Evolutionary conservation across 495 filamentous ascomycete species (phyloP), one percentile per base, ranked within the genome.

Genomic region (Trichoderma parareesei): DNA sequence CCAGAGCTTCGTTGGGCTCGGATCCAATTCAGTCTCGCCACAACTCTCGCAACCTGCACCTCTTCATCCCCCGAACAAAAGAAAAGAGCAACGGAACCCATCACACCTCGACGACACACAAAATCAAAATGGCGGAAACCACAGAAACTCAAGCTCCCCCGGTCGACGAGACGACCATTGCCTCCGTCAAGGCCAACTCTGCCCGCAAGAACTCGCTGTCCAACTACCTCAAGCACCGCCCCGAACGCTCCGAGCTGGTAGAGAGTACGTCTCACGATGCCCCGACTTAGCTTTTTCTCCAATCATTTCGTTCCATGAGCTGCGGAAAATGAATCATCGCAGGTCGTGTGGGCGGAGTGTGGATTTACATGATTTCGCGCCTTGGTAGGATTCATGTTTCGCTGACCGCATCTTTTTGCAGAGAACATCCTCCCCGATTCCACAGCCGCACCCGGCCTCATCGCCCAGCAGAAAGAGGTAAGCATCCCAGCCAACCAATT

Each of bases 131-230:
- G 80, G 75, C 78, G 46, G 72, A 75, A 57, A 64, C 73, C 16
- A 69, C 67, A 33, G 70, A 73, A n/a, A 70, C 67, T 35, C 64
- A 67, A 38, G 18, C 64, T 16, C 42, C 65, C 18, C 20, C 76
- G 55, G 76, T 85, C 69, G 83, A 88, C 73, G 76, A 82, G 68
- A 81, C 81, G 4, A 81, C 84, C 69, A 89, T 90, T 75, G 87
- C 89, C n/a, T 84, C 89, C 63, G 78, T 83, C 66, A 69, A 72
- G 27, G 64, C 60, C 18, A 74, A 78, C 66, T 48, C 67, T 1
- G 87, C 87, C 68, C 88, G 92, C 69, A 90, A 90, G 75, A 88
- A 95, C 78, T 92, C 89, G n/a, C 85, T 97, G 40, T 91, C 94
- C 76, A 90, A 89, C 69, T 90, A 93, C 70, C 83, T 96, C 65